Conservation (phyloP, 73 alveolate genomes). For the Urostyla sp. region DNA sequence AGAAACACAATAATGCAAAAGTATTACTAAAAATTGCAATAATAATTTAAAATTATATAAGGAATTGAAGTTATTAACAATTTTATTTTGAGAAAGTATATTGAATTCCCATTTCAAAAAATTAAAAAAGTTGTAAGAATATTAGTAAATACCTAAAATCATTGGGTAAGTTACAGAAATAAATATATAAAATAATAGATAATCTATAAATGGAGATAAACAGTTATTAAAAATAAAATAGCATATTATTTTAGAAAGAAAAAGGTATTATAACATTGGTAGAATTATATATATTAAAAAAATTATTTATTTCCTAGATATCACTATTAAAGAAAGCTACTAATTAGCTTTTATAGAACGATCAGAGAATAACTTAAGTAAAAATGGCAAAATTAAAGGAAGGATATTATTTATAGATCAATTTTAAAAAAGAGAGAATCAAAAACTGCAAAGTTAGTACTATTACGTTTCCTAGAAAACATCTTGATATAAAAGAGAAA, state of each 20-base stretch:
- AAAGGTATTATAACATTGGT: constrained; percentile 2
- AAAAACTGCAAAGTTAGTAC: constrained; percentile 4
- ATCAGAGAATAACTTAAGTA: neutral
- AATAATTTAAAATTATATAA: neutral
- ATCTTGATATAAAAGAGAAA: neutral
- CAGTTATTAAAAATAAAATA: constrained; percentile 3
- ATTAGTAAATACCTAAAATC: neutral
- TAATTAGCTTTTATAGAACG: neutral
- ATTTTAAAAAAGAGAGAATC: neutral
- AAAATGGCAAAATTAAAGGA: constrained; percentile 34
- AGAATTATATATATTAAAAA: neutral
- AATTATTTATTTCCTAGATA: constrained; percentile 19
- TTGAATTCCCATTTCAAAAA: neutral
- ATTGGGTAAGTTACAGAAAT: neutral
- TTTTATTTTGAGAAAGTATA: neutral
- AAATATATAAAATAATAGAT: neutral
- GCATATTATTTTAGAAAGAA: constrained; percentile 3
- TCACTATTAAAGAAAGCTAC: neutral
- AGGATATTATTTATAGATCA: neutral
- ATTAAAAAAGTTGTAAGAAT: neutral
- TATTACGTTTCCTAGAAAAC: constrained; percentile 10
- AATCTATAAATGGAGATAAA: neutral
- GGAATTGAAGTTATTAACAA: neutral
- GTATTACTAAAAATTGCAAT: neutral
- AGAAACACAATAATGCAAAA: constrained; percentile 7